Evolutionary conservation across 805 yeast species (phyloP).

Genomic region (Suhomyces vadensis): DNA sequence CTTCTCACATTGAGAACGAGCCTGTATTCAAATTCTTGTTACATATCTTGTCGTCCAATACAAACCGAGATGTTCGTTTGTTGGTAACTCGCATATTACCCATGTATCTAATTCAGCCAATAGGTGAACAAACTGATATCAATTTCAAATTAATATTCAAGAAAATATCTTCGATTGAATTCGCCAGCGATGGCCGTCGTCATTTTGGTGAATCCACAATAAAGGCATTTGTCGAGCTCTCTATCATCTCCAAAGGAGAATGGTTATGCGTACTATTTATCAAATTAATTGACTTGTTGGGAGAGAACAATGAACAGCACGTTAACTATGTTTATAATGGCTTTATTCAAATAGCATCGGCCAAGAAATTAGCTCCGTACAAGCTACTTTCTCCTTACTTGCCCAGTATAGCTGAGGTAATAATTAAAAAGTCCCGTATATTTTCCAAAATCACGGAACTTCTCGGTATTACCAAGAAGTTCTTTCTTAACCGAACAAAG

Average conservation of each 20-base stretch:
- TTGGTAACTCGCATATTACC: conserved; percentile 56
- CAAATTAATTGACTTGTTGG: conserved; percentile 64
- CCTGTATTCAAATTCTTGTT: conserved; percentile 43
- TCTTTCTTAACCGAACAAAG: conserved; percentile 68
- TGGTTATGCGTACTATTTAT: conserved; percentile 64
- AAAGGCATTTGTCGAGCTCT: conserved; percentile 63
- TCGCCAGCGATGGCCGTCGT: conserved; percentile 25
- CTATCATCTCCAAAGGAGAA: conserved; percentile 64
- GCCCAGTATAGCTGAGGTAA: conserved; percentile 64
- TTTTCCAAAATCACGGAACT: conserved; percentile 63
- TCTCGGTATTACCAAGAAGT: conserved; percentile 59
- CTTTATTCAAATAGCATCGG: conserved; percentile 56
- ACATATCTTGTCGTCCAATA: conserved; percentile 36
- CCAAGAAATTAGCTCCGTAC: conserved; percentile 67
- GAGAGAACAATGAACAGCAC: conserved; percentile 63
- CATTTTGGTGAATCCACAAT: conserved; percentile 61
- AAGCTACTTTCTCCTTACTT: conserved; percentile 77
- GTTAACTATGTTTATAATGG: conserved; percentile 69
- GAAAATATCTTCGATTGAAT: conserved; percentile 42
- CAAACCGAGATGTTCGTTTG: conserved; percentile 56
- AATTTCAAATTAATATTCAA: conserved; percentile 47
- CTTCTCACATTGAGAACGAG: conserved; percentile 27
- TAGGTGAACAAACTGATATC: conserved; percentile 38
- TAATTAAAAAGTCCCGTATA: conserved; percentile 60
- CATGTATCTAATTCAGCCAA: conserved; percentile 42